Evolutionary conservation across 164 flowering plant genomes (phyloP), one percentile per base, ranked within the genome.

Genomic region (Stephania japonica): DNA sequence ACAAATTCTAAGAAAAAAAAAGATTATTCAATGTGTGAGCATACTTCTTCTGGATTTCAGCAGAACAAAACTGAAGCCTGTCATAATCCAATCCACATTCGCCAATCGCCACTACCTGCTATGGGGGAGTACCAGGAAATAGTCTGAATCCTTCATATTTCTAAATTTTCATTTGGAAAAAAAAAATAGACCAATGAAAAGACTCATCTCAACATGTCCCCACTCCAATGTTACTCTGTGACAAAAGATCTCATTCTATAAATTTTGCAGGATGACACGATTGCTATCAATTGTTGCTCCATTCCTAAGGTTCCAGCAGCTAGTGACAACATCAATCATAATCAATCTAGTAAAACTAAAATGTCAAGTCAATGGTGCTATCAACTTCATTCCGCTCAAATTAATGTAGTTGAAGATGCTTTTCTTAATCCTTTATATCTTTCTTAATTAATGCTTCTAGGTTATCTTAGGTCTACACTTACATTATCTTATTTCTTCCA

Each of bases 31-130:
- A 50, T 3, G 21, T 0, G 21, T 42, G 32, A 21, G 70, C 90
- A 69, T 87, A 95, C 99, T 90, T 95, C 81, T 90, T 90, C 78
- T 95, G 99, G 77, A 86, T 80, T 63, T 90, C 97, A 75, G 93
- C 19, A 66, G 97, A 91, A 84, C 97, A 95, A 83, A 95, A 95
- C 47, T 95, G 97, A 85, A 90, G 93, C 79, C 99, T 81, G 75
- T 95, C 99, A 78, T 95, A 93, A 72, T 95, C 99, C 85, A 95
- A 78, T 70, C 99, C 99, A 84, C 99, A 95, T 84, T 95, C 99
- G 77, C 99, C 99, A 78, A 95, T 85, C 61, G 98, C 99, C 72
- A 95, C 99, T 77, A 95, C 99, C 99, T 94, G 77, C 47, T 63
- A 62, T 50, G 19, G 49, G 43, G 63, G 71, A 68, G 38, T 65